These are phyloP conservation scores for Populus davidiana DNA, from an alignment of 345 rosid species.

Conservation along the genomic window DNA sequence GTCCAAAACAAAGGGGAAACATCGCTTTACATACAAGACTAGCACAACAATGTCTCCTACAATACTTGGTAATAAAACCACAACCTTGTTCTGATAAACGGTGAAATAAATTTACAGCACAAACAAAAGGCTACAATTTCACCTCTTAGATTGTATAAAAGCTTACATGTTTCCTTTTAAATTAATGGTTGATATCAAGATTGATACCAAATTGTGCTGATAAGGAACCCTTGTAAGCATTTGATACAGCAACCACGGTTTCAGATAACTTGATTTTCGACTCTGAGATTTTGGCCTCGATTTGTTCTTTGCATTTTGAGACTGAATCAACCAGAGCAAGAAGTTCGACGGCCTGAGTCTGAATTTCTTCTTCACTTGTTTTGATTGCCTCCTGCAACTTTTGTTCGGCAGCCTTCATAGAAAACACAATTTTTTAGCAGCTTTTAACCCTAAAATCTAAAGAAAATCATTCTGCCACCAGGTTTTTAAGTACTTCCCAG, in stretches of 20 bases:
- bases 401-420: constrained; percentile 36
- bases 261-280: constrained; percentile 51
- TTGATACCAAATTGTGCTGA: constrained; percentile 23
- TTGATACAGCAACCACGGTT: constrained; percentile 45
- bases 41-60: no score
- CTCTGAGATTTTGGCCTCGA: constrained; percentile 50
- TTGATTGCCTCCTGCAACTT: constrained; percentile 57
- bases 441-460: background rate
- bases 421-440: background rate
- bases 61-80: background rate
- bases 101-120: background rate
- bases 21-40: no score
- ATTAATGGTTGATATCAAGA: background rate
- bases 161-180: background rate
- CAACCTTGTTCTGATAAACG: background rate
- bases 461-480: background rate
- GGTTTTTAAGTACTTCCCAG: background rate
- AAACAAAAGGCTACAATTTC: background rate
- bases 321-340: constrained; percentile 56
- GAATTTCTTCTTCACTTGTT: constrained; percentile 59
- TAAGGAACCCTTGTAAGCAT: constrained; percentile 38
- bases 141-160: background rate
- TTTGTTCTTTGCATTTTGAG: constrained; percentile 61
- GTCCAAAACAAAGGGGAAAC: no score
- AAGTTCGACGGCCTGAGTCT: constrained; percentile 49